Evolutionary conservation across 2,329 filamentous ascomycete genomes (phyloP), one percentile per base, ranked within the genome.

Genomic region (Fusarium camptoceras): DNA sequence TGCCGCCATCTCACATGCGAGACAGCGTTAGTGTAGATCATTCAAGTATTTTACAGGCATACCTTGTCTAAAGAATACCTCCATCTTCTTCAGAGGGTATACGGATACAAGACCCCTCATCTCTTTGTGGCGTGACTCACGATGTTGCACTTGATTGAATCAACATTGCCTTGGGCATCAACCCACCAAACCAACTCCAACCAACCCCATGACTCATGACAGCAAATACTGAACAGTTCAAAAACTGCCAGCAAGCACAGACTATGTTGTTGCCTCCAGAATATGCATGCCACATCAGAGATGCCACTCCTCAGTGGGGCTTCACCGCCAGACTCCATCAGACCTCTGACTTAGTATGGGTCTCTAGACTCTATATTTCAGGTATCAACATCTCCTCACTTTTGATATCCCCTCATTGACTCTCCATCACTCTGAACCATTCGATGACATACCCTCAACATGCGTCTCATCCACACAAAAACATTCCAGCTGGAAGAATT

Each of bases 381-480:
- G 42, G 27, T n/a, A 20, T 12, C 20, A 15, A 47, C 41, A 41
- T 44, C 44, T 58, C 59, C 41, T 39, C 27, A 16, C 7, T 34
- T 37, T 56, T 14, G 10, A 49, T 6, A 28, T 24, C 34, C 2
- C 9, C 41, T 51, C 34, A 27, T 3, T 7, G 18, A 9, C 3
- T 2, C 8, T 30, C 30, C 3, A 7, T n/a, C 16, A 31, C 7
- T 18, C 34, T 11, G 18, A 37, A n/a, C 8, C 9, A 54, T 46
- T 30, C 22, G 48, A 64, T 43, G 47, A 20, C 18, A 8, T n/a
- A 12, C 8, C 41, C 49, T 9, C 42, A 66, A 15, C 16, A 73
- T 73, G 73, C 49, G 76, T 70, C 72, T 82, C 75, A 48, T 73
- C 28, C 65, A 73, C 41, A 68, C 64, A 16, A 43, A 62, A 47